Evolutionary conservation across 192 early-diverging fungal genomes (phyloP).

Genomic region (Gigaspora rosea): DNA sequence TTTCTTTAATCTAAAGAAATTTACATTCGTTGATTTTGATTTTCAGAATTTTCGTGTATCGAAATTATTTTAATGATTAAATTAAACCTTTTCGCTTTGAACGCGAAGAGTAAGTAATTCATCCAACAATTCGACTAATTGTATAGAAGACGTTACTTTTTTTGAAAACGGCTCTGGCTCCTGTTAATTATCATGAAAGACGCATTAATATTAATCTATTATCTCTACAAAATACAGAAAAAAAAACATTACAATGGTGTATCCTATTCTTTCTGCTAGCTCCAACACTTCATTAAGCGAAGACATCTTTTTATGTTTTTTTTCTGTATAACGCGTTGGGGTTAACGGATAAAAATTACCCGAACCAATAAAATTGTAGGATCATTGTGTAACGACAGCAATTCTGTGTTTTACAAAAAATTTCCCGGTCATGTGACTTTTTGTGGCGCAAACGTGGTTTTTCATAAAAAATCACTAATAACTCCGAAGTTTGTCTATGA

Average conservation of each 20-base stretch:
- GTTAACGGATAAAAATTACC: no score
- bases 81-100: background rate
- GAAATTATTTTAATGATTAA: background rate
- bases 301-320: background rate
- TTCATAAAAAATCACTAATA: no score
- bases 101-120: slow-evolving; percentile 11
- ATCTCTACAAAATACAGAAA: background rate
- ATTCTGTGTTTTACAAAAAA: no score
- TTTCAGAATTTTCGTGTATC: background rate
- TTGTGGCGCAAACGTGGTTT: no score
- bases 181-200: background rate
- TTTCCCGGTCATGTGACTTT: no score
- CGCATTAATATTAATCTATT: background rate
- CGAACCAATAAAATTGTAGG: no score
- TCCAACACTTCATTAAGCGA: slow-evolving; percentile 3
- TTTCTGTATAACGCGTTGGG: no score
- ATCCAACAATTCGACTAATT: background rate
- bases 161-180: background rate
- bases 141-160: slow-evolving; percentile 9
- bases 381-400: no score
- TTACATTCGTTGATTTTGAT: background rate
- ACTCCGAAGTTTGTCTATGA: no score
- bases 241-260: background rate
- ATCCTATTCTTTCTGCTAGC: background rate
- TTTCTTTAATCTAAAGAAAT: background rate